Base-by-base conservation (phyloP, 1,284 basidiomycete genomes). In the Peniophora sp. region DNA sequence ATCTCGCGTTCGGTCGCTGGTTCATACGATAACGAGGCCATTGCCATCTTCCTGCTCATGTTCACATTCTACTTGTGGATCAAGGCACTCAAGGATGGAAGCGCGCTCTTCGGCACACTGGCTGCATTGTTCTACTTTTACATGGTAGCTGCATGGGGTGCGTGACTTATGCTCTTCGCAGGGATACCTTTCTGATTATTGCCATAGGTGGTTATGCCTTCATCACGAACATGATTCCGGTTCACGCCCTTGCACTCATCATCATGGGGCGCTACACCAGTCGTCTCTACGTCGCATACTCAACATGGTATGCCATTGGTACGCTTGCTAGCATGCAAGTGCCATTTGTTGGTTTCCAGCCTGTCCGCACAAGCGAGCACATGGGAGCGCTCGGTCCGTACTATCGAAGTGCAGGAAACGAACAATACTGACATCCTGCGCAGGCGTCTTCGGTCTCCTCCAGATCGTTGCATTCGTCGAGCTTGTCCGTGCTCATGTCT, bases 121-220 rank as follows among this genome's bases (percentile, higher is more conserved):
- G 87, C 95, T 20, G 97, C 95, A 6, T 72, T 99, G 14, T 98
- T 99, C 73, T 99, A 99, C 74, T 98, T 97, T 59, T 99, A 98
- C 79, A 99, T 99, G 97, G 97, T 99, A 15, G 96, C 97, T 47
- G 97, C 97, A 12, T 99, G 97, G 97, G 97, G 97, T 88, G 57
- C 54, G 79, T 68, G 15, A 23, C 39, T 15, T 5, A 12, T 42
- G 17, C 18, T 48, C 10, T 48, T 51, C n/a, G n/a, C n/a, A n/a
- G 45, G 15, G 35, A 39, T 24, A 9, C 47, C 42, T 43, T 52
- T 14, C n/a, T 41, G 41, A 50, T 27, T 23, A 24, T 11, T 2
- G 24, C 12, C 49, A 2, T 58, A 89, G 86, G 86, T 74, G 97
- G 97, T 58, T 99, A 99, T 69, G 97, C 92, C 1, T 99, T 99